A percentile compares a stretch with the other conserved stretches of the same genome.
These are phyloP conservation scores for Annulohypoxylon truncatum DNA, from an alignment of 2,329 filamentous ascomycete genomes.

Conservation along the genomic window DNA sequence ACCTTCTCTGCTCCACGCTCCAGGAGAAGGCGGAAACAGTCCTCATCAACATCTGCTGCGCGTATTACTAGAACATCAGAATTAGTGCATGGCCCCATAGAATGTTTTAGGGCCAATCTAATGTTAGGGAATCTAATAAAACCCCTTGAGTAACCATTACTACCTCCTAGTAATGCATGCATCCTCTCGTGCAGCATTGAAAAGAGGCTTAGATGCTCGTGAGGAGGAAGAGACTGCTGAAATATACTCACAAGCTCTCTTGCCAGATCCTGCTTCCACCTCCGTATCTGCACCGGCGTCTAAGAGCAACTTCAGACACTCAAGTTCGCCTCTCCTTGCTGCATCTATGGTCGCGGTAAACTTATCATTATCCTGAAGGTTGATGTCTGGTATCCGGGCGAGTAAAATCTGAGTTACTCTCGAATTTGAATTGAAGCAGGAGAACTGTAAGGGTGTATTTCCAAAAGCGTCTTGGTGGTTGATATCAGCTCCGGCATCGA, in stretches of 20 bases:
- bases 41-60: neutral
- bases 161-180: too few species aligned
- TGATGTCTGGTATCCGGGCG: conserved; percentile 4
- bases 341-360: conserved; percentile 8
- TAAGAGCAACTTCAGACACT: conserved; percentile 24
- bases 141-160: too few species aligned
- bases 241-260: conserved; percentile 12
- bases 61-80: conserved; percentile 1
- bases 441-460: conserved; percentile 20
- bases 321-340: conserved; percentile 1
- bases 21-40: conserved; percentile 16
- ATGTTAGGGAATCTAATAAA: too few species aligned
- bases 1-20: conserved; percentile 9
- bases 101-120: too few species aligned
- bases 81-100: conserved; percentile 1
- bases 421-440: conserved; percentile 15
- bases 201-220: too few species aligned
- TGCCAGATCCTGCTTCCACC: neutral
- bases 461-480: conserved; percentile 19
- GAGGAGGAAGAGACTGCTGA: too few species aligned
- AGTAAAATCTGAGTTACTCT: conserved; percentile 18
- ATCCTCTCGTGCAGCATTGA: too few species aligned
- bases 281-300: conserved; percentile 18
- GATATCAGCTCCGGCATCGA: conserved; percentile 19
- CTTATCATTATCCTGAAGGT: conserved; percentile 7